Evolutionary conservation across 352 stramenopile genomes (phyloP).

Genomic region (Pythium chondricola): DNA sequence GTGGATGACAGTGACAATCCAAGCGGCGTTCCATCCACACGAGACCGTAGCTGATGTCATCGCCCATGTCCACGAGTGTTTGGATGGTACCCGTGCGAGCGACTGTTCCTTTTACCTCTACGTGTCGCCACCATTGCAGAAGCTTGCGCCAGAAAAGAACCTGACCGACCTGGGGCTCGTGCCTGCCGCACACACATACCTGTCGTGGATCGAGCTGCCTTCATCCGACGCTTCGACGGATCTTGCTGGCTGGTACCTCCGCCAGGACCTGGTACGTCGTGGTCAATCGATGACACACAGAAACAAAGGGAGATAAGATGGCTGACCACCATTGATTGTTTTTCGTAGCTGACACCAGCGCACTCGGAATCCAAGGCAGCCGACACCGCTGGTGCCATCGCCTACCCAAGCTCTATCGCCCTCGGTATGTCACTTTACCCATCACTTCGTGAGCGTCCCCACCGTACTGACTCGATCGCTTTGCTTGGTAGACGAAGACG

Average conservation of each 20-base stretch:
- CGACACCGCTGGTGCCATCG: background rate
- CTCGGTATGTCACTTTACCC: conserved; percentile 15
- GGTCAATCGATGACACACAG: background rate
- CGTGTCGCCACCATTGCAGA: conserved; percentile 68
- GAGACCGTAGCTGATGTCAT: conserved; percentile 74
- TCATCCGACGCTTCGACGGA: conserved; percentile 14
- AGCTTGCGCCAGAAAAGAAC: conserved; percentile 45
- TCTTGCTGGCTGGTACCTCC: conserved; percentile 47
- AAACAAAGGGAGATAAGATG: background rate
- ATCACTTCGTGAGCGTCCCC: background rate
- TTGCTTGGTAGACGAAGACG: conserved; percentile 3
- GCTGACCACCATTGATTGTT: background rate
- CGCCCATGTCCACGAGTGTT: conserved; percentile 45
- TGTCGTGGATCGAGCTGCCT: conserved; percentile 53
- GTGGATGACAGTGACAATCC: conserved; percentile 59
- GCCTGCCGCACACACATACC: conserved; percentile 66
- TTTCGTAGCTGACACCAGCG: conserved; percentile 13
- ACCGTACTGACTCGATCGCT: background rate
- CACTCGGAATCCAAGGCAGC: conserved; percentile 10
- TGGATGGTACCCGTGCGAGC: conserved; percentile 12
- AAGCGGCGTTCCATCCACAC: conserved; percentile 79
- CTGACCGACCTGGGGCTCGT: conserved; percentile 67
- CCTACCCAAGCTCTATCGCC: conserved; percentile 21
- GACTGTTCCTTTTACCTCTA: conserved; percentile 60
- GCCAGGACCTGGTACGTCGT: conserved; percentile 43